Percentiles rank a stretch among this genome's conserved stretches.
phyloP scores from a whole-genome alignment of 306 rosid species.

The Lotus japonicus region DNA sequence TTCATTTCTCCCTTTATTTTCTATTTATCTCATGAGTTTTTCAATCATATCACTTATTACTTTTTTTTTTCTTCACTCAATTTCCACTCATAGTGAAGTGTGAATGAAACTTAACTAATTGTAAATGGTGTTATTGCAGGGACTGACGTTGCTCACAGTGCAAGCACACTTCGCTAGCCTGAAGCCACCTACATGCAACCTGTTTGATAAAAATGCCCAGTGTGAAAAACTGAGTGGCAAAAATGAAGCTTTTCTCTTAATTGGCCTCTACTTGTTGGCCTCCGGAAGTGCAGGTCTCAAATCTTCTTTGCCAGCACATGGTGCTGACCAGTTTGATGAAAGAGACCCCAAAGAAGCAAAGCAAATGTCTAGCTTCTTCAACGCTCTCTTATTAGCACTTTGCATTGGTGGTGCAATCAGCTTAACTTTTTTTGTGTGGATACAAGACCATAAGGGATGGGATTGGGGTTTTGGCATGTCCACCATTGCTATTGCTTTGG shows the following conservation, averaged over 20 bases:
- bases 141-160: slow-evolving; percentile 47
- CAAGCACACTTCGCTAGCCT: slow-evolving; percentile 57
- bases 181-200: slow-evolving; percentile 51
- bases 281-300: slow-evolving; percentile 57
- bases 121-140: slow-evolving; percentile 32
- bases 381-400: slow-evolving; percentile 45
- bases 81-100: too few relatives aligned
- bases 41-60: too few relatives aligned
- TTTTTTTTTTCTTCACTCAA: too few relatives aligned
- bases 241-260: slow-evolving; percentile 45
- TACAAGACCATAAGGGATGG: slow-evolving; percentile 70
- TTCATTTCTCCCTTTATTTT: too few relatives aligned
- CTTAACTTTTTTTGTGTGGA: slow-evolving; percentile 56
- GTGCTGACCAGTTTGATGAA: slow-evolving; percentile 86
- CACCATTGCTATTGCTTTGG: slow-evolving; percentile 44
- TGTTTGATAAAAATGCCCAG: slow-evolving; percentile 16
- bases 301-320: slow-evolving; percentile 82
- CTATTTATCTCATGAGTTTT: too few relatives aligned
- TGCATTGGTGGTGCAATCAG: slow-evolving; percentile 69
- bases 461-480: slow-evolving; percentile 73
- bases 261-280: slow-evolving; percentile 54
- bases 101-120: too few relatives aligned
- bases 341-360: slow-evolving; percentile 62
- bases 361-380: slow-evolving; percentile 76
- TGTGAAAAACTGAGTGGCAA: slow-evolving; percentile 49